These are phyloP conservation scores for Juglanconis sp. DNA, from an alignment of 2,329 filamentous ascomycete species.

Conservation along the genomic window DNA sequence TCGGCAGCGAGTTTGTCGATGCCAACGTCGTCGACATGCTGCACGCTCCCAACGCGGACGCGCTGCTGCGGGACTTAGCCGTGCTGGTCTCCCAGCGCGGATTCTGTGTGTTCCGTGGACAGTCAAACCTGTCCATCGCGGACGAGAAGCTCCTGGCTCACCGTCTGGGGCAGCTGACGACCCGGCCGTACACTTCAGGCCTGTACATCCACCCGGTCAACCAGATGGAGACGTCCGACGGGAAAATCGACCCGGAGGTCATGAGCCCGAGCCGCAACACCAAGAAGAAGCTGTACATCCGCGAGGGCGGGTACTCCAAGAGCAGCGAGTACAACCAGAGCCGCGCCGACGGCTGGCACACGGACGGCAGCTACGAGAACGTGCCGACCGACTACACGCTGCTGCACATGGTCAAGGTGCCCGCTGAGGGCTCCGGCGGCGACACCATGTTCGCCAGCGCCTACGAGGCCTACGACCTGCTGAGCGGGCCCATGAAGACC, in stretches of 20 bases:
- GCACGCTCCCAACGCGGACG: constrained; percentile 52
- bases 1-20: constrained; percentile 32
- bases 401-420: constrained; percentile 51
- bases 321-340: constrained; percentile 40
- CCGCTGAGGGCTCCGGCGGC: constrained; percentile 39
- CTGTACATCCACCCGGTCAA: constrained; percentile 61
- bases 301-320: constrained; percentile 21
- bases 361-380: constrained; percentile 64
- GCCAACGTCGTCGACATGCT: constrained; percentile 49
- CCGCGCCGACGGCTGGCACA: constrained; percentile 49
- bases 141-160: constrained; percentile 65
- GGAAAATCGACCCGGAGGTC: constrained; percentile 53
- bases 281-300: not conserved
- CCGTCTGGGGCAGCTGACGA: constrained; percentile 55
- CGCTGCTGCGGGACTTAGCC: constrained; percentile 56
- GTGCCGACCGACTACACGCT: constrained; percentile 62
- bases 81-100: constrained; percentile 61
- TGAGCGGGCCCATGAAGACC: constrained; percentile 52
- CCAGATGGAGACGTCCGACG: constrained; percentile 46
- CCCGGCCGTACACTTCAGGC: constrained; percentile 52
- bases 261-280: constrained; percentile 60
- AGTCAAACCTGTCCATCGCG: constrained; percentile 58
- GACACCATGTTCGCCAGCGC: constrained; percentile 66
- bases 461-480: constrained; percentile 64
- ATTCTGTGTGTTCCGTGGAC: constrained; percentile 67